Conservation (phyloP, 306 rosid species). For the Dalbergia cultrata region DNA sequence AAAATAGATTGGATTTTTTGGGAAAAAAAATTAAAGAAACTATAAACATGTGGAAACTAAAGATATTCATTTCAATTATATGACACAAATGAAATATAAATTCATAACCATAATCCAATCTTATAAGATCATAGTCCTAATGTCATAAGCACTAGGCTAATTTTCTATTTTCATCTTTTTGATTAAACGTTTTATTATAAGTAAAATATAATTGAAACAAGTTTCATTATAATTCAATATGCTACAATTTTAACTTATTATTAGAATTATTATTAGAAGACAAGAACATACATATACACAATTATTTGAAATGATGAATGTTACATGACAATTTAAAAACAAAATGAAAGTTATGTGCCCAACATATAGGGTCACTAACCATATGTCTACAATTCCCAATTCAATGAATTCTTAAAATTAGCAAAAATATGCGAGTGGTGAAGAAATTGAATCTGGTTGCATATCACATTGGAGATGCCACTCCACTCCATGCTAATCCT, state of each 20-base stretch:
- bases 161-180: not conserved
- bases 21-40: not conserved
- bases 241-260: not conserved
- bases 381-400: not conserved
- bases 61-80: not conserved
- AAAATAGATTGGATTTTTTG: not conserved
- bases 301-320: not conserved
- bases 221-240: not conserved
- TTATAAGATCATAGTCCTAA: not conserved
- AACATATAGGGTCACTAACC: not conserved
- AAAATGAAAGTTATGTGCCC: too few relatives aligned
- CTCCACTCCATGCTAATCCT: not conserved
- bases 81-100: slow-evolving; percentile 1
- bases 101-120: not conserved
- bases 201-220: not conserved
- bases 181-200: not conserved
- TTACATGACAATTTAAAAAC: not conserved
- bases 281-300: too few relatives aligned
- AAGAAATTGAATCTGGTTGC: slow-evolving; percentile 17
- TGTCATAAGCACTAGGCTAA: not conserved
- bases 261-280: too few relatives aligned
- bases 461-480: slow-evolving; percentile 4
- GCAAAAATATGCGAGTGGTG: not conserved
- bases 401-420: slow-evolving; percentile 14
- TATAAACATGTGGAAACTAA: too few relatives aligned